phyloP scores from a whole-genome alignment of 345 rosid genomes.

The Boechera divaricarpa region DNA sequence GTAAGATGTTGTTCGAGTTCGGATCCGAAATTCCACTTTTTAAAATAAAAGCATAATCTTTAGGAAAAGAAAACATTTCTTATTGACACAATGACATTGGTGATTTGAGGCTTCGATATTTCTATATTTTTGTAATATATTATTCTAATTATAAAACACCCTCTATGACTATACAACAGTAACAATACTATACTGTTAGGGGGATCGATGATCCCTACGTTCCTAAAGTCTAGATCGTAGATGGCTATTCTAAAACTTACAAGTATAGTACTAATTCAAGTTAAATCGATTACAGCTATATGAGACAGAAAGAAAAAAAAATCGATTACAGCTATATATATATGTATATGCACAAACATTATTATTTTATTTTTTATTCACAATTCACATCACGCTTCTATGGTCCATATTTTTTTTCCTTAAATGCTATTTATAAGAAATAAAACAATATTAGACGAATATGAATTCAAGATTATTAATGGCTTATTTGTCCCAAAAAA shows the following conservation, averaged over 20 bases:
- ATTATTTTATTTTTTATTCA: constrained; percentile 16
- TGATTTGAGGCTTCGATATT: constrained; percentile 16
- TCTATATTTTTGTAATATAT: not conserved
- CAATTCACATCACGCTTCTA: constrained; percentile 33
- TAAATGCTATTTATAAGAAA: constrained; percentile 13
- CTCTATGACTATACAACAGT: constrained; percentile 26
- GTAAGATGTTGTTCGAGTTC: not conserved
- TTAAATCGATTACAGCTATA: constrained; percentile 33
- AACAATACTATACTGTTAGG: constrained; percentile 10
- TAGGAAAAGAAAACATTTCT: not conserved
- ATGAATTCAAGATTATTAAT: not conserved
- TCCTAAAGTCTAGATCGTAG: constrained; percentile 13
- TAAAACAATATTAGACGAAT: constrained; percentile 6
- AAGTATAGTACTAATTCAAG: constrained; percentile 4
- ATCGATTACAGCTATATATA: not conserved
- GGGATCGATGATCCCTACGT: constrained; percentile 38
- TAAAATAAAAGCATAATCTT: not conserved
- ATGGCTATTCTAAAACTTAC: constrained; percentile 30
- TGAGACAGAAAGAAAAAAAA: not conserved
- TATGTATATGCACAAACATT: not conserved
- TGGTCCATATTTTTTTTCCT: constrained; percentile 17
- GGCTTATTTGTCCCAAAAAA: not conserved
- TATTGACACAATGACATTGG: not conserved
- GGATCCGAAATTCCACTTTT: not conserved
- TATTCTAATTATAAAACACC: not conserved